Percentiles rank a stretch among this genome's conserved stretches.
Evolutionary conservation across 208 protist genomes (phyloP).

Genomic region (Acanthamoeba sp.): DNA sequence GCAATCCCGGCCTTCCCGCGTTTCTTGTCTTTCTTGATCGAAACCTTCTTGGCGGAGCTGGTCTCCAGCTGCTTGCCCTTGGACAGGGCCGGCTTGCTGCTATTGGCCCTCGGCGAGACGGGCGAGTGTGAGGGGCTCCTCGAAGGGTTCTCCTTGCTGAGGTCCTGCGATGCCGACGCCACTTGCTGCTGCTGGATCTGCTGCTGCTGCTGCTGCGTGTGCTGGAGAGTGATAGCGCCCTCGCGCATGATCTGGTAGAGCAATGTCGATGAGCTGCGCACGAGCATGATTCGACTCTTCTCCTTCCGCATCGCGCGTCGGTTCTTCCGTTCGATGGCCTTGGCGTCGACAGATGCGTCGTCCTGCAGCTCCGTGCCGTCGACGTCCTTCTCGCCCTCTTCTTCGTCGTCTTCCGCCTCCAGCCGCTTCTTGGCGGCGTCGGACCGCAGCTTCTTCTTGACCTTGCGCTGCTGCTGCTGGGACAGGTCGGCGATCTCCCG

Average conservation of each 20-base stretch:
- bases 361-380: not conserved
- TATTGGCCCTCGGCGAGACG: not conserved
- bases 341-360: not conserved
- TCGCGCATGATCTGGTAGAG: slow-evolving; percentile 62
- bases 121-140: not conserved
- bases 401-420: not conserved
- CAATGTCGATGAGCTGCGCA: slow-evolving; percentile 36
- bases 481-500: not conserved
- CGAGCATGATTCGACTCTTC: slow-evolving; percentile 59
- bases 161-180: not conserved
- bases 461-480: not conserved
- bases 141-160: not conserved
- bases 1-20: not conserved
- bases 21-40: slow-evolving; percentile 18
- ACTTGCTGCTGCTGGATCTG: not conserved
- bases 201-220: not conserved
- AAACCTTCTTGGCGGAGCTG: not conserved
- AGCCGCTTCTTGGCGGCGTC: not conserved
- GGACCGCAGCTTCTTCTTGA: not conserved
- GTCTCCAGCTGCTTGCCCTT: not conserved
- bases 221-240: not conserved
- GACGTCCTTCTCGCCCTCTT: not conserved
- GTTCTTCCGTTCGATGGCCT: not conserved
- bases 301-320: slow-evolving; percentile 36
- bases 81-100: not conserved